Base-by-base conservation (phyloP, 192 early-diverging fungal species). In the Umbelopsis ramanniana region DNA sequence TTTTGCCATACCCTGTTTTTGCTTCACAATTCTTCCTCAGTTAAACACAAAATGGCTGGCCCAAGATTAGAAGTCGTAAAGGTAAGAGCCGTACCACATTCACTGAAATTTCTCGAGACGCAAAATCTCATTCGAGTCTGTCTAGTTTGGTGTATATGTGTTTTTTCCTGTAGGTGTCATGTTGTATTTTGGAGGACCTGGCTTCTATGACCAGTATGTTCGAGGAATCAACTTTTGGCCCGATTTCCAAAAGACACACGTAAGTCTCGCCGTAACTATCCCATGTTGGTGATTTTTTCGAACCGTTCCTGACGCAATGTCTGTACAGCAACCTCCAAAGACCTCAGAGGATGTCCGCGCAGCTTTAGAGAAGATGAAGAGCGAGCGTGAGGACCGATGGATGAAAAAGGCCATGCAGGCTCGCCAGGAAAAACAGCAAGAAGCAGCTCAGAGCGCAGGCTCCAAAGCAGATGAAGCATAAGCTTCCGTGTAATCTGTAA, bases 141-240 rank as follows among this genome's bases (percentile, higher is more conserved):
- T 46, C 3, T 40, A 85, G 84, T 85, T 85, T 76, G 77, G 84
- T 26, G 66, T 85, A 6, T 85, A 85, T 75, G 73, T 85, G 9
- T 84, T 85, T 38, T 85, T 85, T 63, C 84, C 84, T 40, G 73
- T 85, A 21, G 82, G 73, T 26, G 66, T 74, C 21, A 85, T 85
- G 84, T 66, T 80, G 23, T 85, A 85, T 46, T 82, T 85, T 70
- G 84, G 84, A 37, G 81, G 76, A 26, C 84, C 84, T 37, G 63
- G 70, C 21, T 85, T 85, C 69, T 85, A 84, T 71, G 75, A 85
- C 6, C 74, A 70, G 6, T 79, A 84, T 54, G 82, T 85, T 14
- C 75, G 76, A 29, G 72, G 76, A 21, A 80, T 81, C 37, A 81
- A 74, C 57, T 81, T 83, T 60, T 81, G 82, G 82, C 76, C 82